Percentiles rank a stretch among this genome's conserved stretches.
Conservation (phyloP, 2,329 filamentous ascomycete genomes). For the Stenocarpella maydis region DNA sequence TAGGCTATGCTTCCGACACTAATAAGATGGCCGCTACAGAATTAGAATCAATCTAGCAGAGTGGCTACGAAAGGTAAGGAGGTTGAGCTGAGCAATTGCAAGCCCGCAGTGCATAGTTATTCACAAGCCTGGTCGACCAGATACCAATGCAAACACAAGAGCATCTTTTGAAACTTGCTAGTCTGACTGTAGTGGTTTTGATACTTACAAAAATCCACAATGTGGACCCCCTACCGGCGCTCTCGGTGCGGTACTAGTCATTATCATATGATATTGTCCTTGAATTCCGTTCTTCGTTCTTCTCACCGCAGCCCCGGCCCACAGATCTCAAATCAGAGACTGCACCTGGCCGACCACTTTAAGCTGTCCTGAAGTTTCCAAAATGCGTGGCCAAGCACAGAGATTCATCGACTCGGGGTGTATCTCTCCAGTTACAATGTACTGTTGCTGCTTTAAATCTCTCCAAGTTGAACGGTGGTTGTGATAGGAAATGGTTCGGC, state of each 20-base stretch:
- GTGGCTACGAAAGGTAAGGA: too few relatives aligned
- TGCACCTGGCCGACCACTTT: neutral
- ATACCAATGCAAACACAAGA: too few relatives aligned
- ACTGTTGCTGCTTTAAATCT: neutral
- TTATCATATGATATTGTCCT: slow-evolving; percentile 15
- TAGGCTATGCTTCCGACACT: too few relatives aligned
- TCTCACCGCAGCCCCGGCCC: neutral
- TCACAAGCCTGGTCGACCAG: too few relatives aligned
- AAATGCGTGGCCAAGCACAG: neutral
- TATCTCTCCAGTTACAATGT: neutral
- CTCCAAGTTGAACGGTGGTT: neutral
- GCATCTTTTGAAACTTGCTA: too few relatives aligned
- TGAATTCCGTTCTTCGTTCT: neutral
- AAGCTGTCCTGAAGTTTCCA: neutral
- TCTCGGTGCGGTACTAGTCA: neutral
- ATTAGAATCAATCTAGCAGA: too few relatives aligned
- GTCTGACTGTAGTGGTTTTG: too few relatives aligned
- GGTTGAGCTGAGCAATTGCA: too few relatives aligned
- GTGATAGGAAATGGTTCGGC: neutral
- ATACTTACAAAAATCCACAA: neutral
- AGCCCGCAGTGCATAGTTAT: too few relatives aligned
- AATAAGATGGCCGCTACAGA: too few relatives aligned
- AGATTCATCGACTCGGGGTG: too few relatives aligned
- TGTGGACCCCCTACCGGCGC: neutral
- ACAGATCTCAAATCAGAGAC: neutral